A percentile compares a stretch with the other conserved stretches of the same genome.
phyloP scores from a whole-genome alignment of 1,284 basidiomycete genomes.

The Psilocybe mexicana region DNA sequence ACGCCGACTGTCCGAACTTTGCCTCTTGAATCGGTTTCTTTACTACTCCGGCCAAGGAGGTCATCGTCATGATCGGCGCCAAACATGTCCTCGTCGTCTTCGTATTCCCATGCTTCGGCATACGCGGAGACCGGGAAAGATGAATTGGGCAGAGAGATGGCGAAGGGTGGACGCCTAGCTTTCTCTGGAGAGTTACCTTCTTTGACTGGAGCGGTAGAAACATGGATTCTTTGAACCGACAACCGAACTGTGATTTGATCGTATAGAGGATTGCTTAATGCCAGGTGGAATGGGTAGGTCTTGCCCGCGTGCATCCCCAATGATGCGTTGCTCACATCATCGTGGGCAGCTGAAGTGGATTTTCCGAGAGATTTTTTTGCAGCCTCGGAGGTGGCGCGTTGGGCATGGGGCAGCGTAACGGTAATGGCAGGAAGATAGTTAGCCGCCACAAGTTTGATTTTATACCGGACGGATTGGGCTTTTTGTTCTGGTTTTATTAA shows the following conservation, averaged over 20 bases:
- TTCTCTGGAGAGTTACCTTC: slow-evolving; percentile 47
- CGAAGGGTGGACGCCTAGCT: slow-evolving; percentile 68
- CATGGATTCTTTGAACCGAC: slow-evolving; percentile 63
- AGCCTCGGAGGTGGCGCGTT: slow-evolving; percentile 43
- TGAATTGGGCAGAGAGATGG: slow-evolving; percentile 72
- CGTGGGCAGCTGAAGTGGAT: slow-evolving; percentile 36
- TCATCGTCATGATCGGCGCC: slow-evolving; percentile 69
- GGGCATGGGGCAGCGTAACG: slow-evolving; percentile 63
- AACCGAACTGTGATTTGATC: slow-evolving; percentile 90
- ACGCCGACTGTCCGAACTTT: slow-evolving; percentile 75
- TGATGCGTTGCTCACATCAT: slow-evolving; percentile 44
- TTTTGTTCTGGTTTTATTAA: slow-evolving; percentile 98
- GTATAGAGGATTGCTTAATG: slow-evolving; percentile 91
- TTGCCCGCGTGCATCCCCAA: slow-evolving; percentile 64
- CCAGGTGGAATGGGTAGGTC: slow-evolving; percentile 85
- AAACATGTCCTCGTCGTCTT: slow-evolving; percentile 87
- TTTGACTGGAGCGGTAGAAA: slow-evolving; percentile 35
- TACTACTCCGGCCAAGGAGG: slow-evolving; percentile 33
- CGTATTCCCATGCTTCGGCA: slow-evolving; percentile 95
- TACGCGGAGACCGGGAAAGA: slow-evolving; percentile 84
- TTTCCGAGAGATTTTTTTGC: slow-evolving; percentile 51
- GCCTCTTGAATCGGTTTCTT: slow-evolving; percentile 44
- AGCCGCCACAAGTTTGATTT: slow-evolving; percentile 94
- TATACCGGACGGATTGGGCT: slow-evolving; percentile 89
- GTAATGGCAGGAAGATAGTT: slow-evolving; percentile 91